A percentile compares a stretch with the other conserved stretches of the same genome.
phyloP scores from a whole-genome alignment of 495 filamentous ascomycete species.

The Penicillium cinerascens region DNA sequence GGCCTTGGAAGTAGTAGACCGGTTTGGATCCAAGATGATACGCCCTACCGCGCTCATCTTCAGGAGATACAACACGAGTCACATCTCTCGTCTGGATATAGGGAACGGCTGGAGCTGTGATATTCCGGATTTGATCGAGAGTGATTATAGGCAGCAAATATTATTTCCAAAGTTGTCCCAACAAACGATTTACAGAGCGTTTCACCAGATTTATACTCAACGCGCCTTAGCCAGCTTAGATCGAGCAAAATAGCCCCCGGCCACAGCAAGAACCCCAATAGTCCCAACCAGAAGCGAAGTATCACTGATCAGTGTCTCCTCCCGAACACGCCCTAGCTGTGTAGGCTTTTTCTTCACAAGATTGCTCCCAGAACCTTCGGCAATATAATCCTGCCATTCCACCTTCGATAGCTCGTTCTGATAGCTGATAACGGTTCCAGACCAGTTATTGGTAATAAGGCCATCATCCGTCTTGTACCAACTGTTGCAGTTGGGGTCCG shows the following conservation, averaged over 20 bases:
- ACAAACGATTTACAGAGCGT: background rate
- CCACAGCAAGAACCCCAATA: conserved; percentile 22
- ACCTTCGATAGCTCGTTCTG: conserved; percentile 42
- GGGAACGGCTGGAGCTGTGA: background rate
- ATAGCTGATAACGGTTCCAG: conserved; percentile 48
- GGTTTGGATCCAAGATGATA: background rate
- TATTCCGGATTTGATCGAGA: background rate
- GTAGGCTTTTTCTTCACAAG: conserved; percentile 31
- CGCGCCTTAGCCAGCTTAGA: conserved; percentile 1
- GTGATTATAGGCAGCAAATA: background rate
- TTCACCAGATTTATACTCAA: background rate
- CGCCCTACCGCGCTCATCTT: background rate
- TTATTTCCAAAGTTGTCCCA: too few species aligned
- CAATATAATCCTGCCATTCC: conserved; percentile 47
- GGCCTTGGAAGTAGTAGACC: background rate
- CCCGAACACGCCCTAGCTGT: conserved; percentile 39
- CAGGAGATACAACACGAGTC: background rate
- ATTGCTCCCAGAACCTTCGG: conserved; percentile 34
- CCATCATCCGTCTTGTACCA: conserved; percentile 57
- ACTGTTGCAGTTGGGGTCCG: conserved; percentile 50
- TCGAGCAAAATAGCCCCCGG: conserved; percentile 13
- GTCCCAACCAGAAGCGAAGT: conserved; percentile 30
- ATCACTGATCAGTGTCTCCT: conserved; percentile 40
- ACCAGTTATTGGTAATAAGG: conserved; percentile 56
- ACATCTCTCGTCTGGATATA: background rate